Conservation (phyloP, 257 asterid species). For the Solanum medicagineum region DNA sequence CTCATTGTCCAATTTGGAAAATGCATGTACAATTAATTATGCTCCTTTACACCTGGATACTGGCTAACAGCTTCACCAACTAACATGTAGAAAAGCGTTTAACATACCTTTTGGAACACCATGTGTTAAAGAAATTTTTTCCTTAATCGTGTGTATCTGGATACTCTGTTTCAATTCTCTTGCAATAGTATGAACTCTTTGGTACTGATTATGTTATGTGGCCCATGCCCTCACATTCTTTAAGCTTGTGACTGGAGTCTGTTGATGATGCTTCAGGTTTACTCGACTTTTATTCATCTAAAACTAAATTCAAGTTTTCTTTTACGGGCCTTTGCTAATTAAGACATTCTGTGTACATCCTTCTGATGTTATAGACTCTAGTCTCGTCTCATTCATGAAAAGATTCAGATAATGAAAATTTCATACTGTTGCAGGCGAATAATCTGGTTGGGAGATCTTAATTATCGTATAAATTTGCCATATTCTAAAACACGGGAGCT, state of each 20-base stretch:
- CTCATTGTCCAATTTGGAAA: neutral
- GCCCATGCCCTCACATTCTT: neutral
- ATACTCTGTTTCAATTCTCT: neutral
- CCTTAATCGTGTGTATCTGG: neutral
- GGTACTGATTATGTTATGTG: neutral
- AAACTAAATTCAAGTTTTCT: neutral
- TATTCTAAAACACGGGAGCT: conserved; percentile 63
- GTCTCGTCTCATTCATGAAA: neutral
- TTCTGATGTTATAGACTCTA: neutral
- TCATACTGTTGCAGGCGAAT: conserved; percentile 54
- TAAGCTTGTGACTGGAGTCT: neutral
- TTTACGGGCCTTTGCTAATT: neutral
- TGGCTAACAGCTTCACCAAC: neutral
- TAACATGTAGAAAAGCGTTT: neutral
- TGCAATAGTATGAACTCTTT: neutral
- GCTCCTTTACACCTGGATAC: neutral
- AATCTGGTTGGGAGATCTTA: conserved; percentile 93
- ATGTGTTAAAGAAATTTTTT: neutral
- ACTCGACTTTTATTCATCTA: neutral
- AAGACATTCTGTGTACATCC: neutral
- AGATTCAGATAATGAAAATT: neutral
- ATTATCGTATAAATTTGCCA: conserved; percentile 75
- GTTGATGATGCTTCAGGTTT: neutral
- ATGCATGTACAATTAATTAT: neutral
- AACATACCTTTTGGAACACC: neutral